phyloP scores from a whole-genome alignment of 305 asterid species.

The Fraxinus baroniana region DNA sequence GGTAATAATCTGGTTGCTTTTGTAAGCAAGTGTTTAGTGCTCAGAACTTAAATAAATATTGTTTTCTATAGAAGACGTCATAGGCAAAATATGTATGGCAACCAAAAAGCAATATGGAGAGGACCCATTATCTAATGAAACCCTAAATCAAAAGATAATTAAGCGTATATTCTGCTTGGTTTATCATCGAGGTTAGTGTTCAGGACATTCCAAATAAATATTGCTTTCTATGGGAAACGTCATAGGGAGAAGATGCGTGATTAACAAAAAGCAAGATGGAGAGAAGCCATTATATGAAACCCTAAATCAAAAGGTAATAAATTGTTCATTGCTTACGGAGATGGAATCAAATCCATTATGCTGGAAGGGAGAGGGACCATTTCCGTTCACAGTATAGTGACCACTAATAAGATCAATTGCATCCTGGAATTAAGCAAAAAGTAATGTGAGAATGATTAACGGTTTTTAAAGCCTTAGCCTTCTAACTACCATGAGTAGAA shows the following conservation, averaged over 20 bases:
- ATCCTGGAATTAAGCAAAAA: slow-evolving; percentile 49
- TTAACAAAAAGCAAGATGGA: not conserved
- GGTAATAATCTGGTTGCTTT: not conserved
- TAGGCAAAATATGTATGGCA: not conserved
- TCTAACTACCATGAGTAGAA: not conserved
- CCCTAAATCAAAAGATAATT: not conserved
- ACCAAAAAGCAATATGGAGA: not conserved
- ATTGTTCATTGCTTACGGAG: slow-evolving; percentile 33
- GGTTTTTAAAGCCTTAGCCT: not conserved
- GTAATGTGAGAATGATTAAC: slow-evolving; percentile 12
- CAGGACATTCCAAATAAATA: not conserved
- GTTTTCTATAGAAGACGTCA: not conserved
- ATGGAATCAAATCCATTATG: slow-evolving; percentile 45
- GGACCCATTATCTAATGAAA: not conserved
- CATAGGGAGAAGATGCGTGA: not conserved
- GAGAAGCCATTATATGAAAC: not conserved
- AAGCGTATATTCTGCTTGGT: not conserved
- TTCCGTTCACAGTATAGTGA: slow-evolving; percentile 65
- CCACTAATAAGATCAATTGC: slow-evolving; percentile 93
- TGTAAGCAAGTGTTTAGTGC: not conserved
- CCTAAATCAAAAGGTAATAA: not conserved
- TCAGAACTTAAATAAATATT: not conserved
- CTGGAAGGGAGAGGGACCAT: slow-evolving; percentile 57
- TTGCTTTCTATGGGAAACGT: not conserved
- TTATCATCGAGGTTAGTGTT: not conserved